Evolutionary conservation across 768 basidiomycete genomes (phyloP), one percentile per base, ranked within the genome.

Genomic region (Pulveroboletus ravenelii): DNA sequence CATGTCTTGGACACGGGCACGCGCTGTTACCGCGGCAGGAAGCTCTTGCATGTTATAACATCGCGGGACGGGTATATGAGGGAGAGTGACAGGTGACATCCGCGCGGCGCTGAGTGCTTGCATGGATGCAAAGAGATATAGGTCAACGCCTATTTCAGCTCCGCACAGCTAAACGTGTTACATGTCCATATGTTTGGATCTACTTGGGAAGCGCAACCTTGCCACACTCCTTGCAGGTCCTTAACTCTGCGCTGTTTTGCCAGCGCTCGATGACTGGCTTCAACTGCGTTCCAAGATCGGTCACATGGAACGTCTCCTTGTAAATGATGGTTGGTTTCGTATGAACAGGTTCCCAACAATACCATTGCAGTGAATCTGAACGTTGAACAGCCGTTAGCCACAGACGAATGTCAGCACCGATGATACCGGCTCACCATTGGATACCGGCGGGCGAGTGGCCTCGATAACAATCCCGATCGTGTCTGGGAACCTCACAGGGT

Each of bases 381-480:
- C 20, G 20, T 23, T 96, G 59, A 10, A 34, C n/a, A 7, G 29
- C 17, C 23, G 17, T 51, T 37, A 57, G 38, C 37, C 48, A 40
- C 30, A n/a, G 31, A 20, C 30, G 5, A 27, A 7, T 12, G 27
- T 23, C 20, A 23, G 4, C 20, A 23, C 36, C 39, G 42, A 36
- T 29, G 18, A 13, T 8, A 17, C 4, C 27, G 9, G 57, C 80
- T 50, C 53, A 91, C 95, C 95, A 45, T 83, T 71, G 1, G 91
- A 81, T 5, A 62, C 73, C n/a, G 75, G 73, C 0, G 93, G 93
- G 30, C 95, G 76, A 23, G 86, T 81, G 14, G 91, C 81, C 67
- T 99, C 95, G 30, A 95, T 73, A 18, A 98, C 95, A 15, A 97
- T 74, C 1, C 95, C 95, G 44, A 96, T 84, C 0, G 95, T 97